A percentile compares a stretch with the other conserved stretches of the same genome.
Conservation (phyloP, 441 rosid species). For the Aleurites moluccanus region DNA sequence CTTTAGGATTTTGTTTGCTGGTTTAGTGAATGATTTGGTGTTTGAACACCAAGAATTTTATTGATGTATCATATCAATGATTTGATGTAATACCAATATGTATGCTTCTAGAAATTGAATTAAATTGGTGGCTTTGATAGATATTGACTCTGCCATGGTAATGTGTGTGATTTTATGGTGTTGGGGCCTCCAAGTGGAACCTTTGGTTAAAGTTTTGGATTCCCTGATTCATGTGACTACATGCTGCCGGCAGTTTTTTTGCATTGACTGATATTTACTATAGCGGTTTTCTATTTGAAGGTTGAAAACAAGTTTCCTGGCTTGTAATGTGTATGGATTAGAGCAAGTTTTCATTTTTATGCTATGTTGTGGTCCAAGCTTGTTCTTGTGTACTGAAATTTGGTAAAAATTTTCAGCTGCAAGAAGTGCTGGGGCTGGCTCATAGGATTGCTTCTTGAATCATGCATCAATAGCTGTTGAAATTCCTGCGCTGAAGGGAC, state of each 20-base stretch:
- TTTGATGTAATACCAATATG: neutral
- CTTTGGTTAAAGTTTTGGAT: neutral
- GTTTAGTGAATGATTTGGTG: neutral
- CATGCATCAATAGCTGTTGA: conserved; percentile 45
- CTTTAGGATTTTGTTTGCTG: neutral
- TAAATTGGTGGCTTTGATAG: neutral
- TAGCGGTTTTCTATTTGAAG: neutral
- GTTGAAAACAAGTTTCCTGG: neutral
- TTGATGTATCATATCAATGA: neutral
- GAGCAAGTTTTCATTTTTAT: neutral
- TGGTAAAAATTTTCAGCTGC: conserved; percentile 49
- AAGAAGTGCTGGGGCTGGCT: conserved; percentile 71
- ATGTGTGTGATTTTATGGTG: neutral
- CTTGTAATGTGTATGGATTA: neutral
- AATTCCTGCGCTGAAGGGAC: conserved; percentile 28
- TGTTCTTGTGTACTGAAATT: neutral
- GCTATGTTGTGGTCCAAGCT: neutral
- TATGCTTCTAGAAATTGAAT: neutral
- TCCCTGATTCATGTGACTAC: neutral
- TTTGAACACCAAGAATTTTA: neutral
- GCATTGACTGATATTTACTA: neutral
- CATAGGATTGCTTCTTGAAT: conserved; percentile 73
- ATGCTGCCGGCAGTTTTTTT: neutral
- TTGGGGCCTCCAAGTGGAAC: neutral
- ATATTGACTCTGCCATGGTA: neutral